These are phyloP conservation scores for Melaleuca alternifolia DNA, from an alignment of 345 rosid species.

Conservation along the genomic window DNA sequence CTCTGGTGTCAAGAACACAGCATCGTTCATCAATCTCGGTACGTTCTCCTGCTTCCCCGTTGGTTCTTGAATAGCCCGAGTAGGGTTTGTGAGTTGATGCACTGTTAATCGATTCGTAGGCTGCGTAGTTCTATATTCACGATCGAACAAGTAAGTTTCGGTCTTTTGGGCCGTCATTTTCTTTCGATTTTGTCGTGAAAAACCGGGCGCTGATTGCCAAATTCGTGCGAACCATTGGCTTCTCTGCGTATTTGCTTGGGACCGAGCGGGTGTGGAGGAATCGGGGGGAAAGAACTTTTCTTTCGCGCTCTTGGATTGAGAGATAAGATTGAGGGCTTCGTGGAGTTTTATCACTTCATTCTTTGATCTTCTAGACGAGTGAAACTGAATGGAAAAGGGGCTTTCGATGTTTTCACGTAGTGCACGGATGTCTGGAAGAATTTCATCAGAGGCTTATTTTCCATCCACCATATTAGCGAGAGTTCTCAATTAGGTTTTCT, in stretches of 20 bases:
- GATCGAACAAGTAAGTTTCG: neutral
- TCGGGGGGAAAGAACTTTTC: neutral
- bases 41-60: neutral
- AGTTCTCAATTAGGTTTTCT: neutral
- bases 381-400: neutral
- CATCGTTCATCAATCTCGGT: neutral
- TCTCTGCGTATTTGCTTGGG: neutral
- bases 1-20: neutral
- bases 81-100: neutral
- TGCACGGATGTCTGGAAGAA: neutral
- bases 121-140: neutral
- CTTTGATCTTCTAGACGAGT: neutral
- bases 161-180: neutral
- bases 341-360: rapidly evolving
- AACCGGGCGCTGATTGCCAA: neutral
- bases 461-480: neutral
- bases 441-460: neutral
- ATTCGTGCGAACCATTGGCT: neutral
- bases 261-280: neutral
- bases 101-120: neutral
- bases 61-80: neutral
- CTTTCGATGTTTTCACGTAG: neutral
- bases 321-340: neutral
- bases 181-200: neutral
- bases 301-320: neutral